phyloP scores from a whole-genome alignment of 2,329 filamentous ascomycete species.

The Pseudodiploospora longispora region DNA sequence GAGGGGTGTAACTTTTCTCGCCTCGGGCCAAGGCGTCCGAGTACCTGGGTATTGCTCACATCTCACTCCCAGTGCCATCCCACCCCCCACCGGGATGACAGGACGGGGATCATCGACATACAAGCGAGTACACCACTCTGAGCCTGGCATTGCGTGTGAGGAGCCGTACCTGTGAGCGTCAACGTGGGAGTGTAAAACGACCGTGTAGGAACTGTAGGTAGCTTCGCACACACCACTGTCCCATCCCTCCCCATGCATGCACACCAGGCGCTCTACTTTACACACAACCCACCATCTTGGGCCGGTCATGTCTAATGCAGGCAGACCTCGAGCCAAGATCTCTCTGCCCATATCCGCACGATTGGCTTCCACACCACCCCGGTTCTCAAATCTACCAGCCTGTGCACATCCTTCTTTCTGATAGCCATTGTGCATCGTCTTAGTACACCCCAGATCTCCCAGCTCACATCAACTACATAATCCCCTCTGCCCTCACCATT shows the following conservation, averaged over 20 bases:
- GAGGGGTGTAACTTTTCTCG: too few species aligned
- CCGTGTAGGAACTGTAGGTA: too few species aligned
- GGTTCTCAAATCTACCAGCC: constrained; percentile 16
- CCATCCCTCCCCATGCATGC: neutral
- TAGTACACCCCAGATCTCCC: constrained; percentile 14
- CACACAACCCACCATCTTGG: constrained; percentile 3
- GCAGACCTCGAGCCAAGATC: constrained; percentile 18
- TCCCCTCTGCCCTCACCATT: constrained; percentile 10
- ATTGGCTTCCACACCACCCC: constrained; percentile 23
- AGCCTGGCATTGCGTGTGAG: too few species aligned
- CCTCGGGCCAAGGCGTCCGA: too few species aligned
- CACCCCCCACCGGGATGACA: too few species aligned
- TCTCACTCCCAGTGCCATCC: too few species aligned
- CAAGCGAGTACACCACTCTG: too few species aligned
- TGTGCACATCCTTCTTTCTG: neutral
- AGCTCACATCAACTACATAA: constrained; percentile 16
- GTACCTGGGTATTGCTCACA: too few species aligned
- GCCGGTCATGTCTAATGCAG: constrained; percentile 14
- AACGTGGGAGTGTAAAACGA: too few species aligned
- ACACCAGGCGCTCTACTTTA: neutral
- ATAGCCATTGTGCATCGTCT: constrained; percentile 1
- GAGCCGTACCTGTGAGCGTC: too few species aligned
- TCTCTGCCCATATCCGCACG: constrained; percentile 23
- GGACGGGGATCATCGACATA: too few species aligned
- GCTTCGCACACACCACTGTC: too few species aligned